Evolutionary conservation across 345 rosid species (phyloP).

Genomic region (Trapa incisa): DNA sequence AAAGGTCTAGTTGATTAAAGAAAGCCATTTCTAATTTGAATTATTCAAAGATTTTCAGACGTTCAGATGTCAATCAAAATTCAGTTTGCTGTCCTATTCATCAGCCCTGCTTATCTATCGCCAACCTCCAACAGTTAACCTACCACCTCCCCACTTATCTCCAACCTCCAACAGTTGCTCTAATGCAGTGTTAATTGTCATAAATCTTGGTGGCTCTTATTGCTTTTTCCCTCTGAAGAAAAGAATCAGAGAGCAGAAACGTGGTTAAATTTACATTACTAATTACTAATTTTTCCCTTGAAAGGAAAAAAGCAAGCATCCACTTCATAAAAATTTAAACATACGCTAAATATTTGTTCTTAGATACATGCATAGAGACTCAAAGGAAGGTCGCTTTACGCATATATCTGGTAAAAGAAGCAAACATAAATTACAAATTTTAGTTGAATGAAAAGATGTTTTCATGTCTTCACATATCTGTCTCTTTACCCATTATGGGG

Average conservation of each 20-base stretch:
- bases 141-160: slow-evolving; percentile 46
- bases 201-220: slow-evolving; percentile 78
- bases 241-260: neutral
- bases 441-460: neutral
- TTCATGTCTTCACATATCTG: neutral
- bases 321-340: slow-evolving; percentile 5
- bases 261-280: neutral
- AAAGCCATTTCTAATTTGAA: neutral
- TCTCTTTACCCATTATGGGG: neutral
- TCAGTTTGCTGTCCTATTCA: neutral
- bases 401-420: slow-evolving; percentile 47
- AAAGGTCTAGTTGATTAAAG: neutral
- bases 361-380: slow-evolving; percentile 69
- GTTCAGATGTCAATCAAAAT: neutral
- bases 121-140: slow-evolving; percentile 56
- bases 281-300: too few species aligned
- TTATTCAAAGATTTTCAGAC: neutral
- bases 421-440: slow-evolving; percentile 1
- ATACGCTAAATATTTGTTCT: neutral
- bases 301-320: neutral
- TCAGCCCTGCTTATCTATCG: slow-evolving; percentile 13
- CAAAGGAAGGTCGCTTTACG: slow-evolving; percentile 86
- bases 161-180: slow-evolving; percentile 90
- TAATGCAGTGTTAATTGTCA: slow-evolving; percentile 74
- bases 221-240: slow-evolving; percentile 57